phyloP scores from a whole-genome alignment of 73 alveolate species.

The Diophrys appendiculata region DNA sequence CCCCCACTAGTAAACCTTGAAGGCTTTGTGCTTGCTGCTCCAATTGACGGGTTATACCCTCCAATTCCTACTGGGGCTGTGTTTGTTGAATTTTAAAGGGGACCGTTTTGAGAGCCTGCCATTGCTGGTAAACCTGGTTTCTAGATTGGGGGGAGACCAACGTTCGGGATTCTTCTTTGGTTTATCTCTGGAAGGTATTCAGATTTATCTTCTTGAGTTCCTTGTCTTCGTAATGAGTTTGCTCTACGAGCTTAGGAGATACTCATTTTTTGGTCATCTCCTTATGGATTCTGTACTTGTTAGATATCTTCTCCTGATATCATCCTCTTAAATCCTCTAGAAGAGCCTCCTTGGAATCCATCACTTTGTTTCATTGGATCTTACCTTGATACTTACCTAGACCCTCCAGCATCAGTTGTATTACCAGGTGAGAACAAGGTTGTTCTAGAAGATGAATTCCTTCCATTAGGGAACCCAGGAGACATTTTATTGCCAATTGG shows the following conservation, averaged over 20 bases:
- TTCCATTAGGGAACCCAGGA: not conserved
- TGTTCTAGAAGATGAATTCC: not conserved
- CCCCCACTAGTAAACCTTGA: no score
- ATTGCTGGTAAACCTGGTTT: not conserved
- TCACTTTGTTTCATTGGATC: not conserved
- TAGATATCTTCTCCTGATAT: not conserved
- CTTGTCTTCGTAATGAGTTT: constrained; percentile 27
- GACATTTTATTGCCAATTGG: not conserved
- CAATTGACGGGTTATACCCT: constrained; percentile 15
- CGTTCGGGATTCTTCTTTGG: no score
- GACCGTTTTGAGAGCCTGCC: not conserved
- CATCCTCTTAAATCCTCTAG: not conserved
- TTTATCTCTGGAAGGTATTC: no score
- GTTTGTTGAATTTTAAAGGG: not conserved
- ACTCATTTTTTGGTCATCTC: constrained; percentile 12
- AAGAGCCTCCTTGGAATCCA: not conserved
- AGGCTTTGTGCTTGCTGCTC: not conserved
- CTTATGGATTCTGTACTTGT: constrained; percentile 14
- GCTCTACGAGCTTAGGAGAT: constrained; percentile 20
- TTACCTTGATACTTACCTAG: no score
- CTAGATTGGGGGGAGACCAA: no score
- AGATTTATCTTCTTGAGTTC: constrained; percentile 14
- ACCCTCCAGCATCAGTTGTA: not conserved
- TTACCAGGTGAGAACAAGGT: not conserved
- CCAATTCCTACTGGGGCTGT: constrained; percentile 16